Conservation (phyloP, 768 basidiomycete species). For the Fomitopsis serialis region DNA sequence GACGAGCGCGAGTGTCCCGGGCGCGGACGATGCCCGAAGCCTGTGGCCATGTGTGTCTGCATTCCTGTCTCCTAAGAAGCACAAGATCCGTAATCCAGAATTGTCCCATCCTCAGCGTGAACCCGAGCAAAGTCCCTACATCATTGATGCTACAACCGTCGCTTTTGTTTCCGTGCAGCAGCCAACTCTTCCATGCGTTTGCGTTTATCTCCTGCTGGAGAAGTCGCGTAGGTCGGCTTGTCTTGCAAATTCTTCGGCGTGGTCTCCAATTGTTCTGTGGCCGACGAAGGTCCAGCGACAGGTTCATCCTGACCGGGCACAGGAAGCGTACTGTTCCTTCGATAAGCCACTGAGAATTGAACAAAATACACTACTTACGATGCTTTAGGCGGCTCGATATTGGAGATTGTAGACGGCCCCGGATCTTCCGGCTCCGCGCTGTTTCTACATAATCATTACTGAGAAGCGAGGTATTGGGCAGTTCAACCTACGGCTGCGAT, state of each 20-base stretch:
- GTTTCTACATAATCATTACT: not conserved
- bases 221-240: constrained; percentile 21
- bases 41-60: too few species aligned
- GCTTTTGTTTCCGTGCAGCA: constrained; percentile 18
- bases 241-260: constrained; percentile 5
- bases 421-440: not conserved
- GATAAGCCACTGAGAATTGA: not conserved
- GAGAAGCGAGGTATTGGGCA: not conserved
- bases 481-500: not conserved
- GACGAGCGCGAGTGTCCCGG: too few species aligned
- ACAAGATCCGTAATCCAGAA: not conserved
- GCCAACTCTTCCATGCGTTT: constrained; percentile 29
- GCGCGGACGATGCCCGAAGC: too few species aligned
- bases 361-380: not conserved
- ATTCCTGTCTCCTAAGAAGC: too few species aligned
- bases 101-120: not conserved
- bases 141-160: not conserved
- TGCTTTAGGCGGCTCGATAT: not conserved
- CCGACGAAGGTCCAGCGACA: not conserved
- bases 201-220: constrained; percentile 29
- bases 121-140: not conserved
- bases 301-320: not conserved
- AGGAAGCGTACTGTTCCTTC: not conserved
- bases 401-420: not conserved
- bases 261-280: not conserved